phyloP scores from a whole-genome alignment of 1,284 basidiomycete species.

The Rhodotorula sp. region DNA sequence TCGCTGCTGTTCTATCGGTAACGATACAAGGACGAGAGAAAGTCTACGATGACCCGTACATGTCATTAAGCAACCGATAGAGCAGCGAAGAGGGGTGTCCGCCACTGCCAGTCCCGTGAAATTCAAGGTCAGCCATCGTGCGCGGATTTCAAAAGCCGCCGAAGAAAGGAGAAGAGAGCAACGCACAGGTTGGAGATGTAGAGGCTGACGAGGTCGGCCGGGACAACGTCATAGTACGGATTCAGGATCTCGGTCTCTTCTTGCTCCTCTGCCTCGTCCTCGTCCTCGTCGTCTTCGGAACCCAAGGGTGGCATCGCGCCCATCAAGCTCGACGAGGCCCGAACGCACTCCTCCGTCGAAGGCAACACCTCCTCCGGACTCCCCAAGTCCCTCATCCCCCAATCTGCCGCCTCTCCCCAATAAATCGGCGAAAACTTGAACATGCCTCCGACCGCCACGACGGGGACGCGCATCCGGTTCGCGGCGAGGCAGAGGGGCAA shows the following conservation, averaged over 20 bases:
- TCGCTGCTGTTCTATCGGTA: too few relatives aligned
- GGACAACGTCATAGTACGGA: constrained; percentile 91
- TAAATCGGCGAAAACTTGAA: constrained; percentile 94
- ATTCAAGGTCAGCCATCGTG: too few relatives aligned
- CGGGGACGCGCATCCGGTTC: constrained; percentile 85
- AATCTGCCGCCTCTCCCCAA: constrained; percentile 82
- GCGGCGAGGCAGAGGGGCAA: constrained; percentile 84
- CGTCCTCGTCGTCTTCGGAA: constrained; percentile 56
- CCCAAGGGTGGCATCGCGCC: neutral
- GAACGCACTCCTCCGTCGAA: constrained; percentile 8
- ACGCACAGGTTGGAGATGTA: constrained; percentile 77
- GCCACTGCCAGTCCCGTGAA: constrained; percentile 18
- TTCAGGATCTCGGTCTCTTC: constrained; percentile 56
- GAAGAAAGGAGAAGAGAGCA: too few relatives aligned
- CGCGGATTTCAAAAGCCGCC: too few relatives aligned
- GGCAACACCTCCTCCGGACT: constrained; percentile 76
- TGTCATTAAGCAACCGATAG: constrained; percentile 38
- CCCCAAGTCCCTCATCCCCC: constrained; percentile 75
- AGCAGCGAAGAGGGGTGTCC: constrained; percentile 39
- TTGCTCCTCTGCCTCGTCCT: constrained; percentile 39
- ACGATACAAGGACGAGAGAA: neutral
- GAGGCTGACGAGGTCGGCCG: constrained; percentile 85
- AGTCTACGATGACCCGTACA: constrained; percentile 31
- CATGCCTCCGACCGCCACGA: constrained; percentile 90
- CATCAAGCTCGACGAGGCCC: neutral